phyloP scores from a whole-genome alignment of 1,284 basidiomycete genomes.

The Cystobasidiaceae sp. region DNA sequence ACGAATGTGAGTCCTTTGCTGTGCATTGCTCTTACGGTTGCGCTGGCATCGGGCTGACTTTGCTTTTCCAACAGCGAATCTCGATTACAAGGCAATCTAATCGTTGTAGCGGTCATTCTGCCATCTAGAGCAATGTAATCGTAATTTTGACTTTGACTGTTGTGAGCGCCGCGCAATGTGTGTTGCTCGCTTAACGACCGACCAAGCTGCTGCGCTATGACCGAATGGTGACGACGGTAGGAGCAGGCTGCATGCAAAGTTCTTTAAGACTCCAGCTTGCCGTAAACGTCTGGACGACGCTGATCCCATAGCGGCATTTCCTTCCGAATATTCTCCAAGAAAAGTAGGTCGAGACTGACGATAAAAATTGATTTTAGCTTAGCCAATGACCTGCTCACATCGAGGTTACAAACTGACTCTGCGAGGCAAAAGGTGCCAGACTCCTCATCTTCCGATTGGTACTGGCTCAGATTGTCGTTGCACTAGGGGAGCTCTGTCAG shows the following conservation, averaged over 20 bases:
- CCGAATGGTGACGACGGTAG: no score
- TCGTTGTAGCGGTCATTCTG: no score
- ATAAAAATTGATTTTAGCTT: not conserved
- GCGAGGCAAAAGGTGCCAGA: constrained; percentile 22
- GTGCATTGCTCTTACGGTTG: not conserved
- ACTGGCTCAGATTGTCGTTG: constrained; percentile 10
- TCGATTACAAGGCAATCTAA: constrained; percentile 56
- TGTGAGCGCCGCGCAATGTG: no score
- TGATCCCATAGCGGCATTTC: constrained; percentile 42
- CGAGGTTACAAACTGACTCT: constrained; percentile 16
- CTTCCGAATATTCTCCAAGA: constrained; percentile 33
- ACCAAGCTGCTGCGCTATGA: no score
- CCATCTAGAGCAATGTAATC: no score
- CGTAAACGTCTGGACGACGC: constrained; percentile 38
- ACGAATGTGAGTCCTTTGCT: constrained; percentile 65
- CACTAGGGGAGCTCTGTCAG: constrained; percentile 12
- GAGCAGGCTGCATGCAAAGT: not conserved
- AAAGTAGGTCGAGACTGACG: constrained; percentile 35
- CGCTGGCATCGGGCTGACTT: constrained; percentile 11
- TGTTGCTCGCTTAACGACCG: no score
- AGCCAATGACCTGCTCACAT: not conserved
- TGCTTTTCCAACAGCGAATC: constrained; percentile 51
- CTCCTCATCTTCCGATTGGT: constrained; percentile 30
- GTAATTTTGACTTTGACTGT: no score
- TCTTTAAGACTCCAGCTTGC: not conserved